Evolutionary conservation across 306 rosid species (phyloP), one percentile per base, ranked within the genome.

Genomic region (Senna tora): DNA sequence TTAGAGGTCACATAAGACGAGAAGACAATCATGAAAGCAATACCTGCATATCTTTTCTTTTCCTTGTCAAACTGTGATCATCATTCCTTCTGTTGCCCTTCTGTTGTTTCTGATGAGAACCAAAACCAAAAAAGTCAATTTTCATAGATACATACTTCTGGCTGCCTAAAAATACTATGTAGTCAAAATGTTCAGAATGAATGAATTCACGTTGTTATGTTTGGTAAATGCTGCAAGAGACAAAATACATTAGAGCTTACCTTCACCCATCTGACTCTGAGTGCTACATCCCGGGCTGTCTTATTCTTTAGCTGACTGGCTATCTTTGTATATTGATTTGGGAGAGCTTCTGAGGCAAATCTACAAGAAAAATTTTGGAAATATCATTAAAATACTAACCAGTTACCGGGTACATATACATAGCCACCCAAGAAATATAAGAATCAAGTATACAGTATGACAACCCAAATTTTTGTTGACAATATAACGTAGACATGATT

Each of bases 51-150:
- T 84, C 88, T 78, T 73, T 88, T 65, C 55, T 88, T 77, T 88
- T 86, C 81, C 84, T 82, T 17, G 83, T 43, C 30, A 77, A 59
- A 61, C 67, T 81, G 59, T 79, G 86, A 14, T 82, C 93, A 47
- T 87, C 89, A 82, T 86, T 90, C 88, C 88, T 86, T 75, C 87
- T 87, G 81, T 86, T 90, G 88, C 90, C 73, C 71, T 73, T 82
- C 78, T 83, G 87, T 36, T 82, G 86, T 81, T 79, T 86, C 96
- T 88, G 32, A 39, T 70, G 73, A 62, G 50, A 34, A 25, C 15
- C 36, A 56, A 56, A 76, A 39, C 36, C 36, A 62, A 41, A 32
- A 41, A 51, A 57, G 57, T 62, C 22, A 38, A 13, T 47, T 19
- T 16, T 46, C 25, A 66, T 4, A 67, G 30, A 10, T 12, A 64